A percentile compares a stretch with the other conserved stretches of the same genome.
These are phyloP conservation scores for Schizonepeta tenuifolia DNA, from an alignment of 257 asterid genomes.

Conservation along the genomic window DNA sequence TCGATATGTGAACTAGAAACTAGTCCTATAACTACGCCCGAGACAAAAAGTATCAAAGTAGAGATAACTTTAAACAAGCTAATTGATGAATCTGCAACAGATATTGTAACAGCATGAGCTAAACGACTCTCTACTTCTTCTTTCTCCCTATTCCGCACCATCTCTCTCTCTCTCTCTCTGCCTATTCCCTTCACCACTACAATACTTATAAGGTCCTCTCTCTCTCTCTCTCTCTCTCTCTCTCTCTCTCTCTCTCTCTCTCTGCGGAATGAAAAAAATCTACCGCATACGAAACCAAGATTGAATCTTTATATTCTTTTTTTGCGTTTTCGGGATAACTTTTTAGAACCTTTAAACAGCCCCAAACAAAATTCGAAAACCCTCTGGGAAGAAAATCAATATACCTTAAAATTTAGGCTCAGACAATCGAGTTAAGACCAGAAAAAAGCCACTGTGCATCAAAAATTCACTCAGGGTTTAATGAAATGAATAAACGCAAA, in stretches of 20 bases:
- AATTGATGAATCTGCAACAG: conserved; percentile 61
- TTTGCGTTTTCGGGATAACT: conserved; percentile 1
- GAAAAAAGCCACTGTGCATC: conserved; percentile 23
- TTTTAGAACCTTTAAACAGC: conserved; percentile 30
- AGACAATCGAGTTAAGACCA: conserved; percentile 12
- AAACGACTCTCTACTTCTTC: conserved; percentile 55
- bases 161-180: conserved; percentile 21
- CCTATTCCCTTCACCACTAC: not conserved
- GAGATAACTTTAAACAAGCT: conserved; percentile 61
- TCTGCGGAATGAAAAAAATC: conserved; percentile 14
- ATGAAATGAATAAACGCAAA: not conserved
- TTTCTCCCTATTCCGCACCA: conserved; percentile 66
- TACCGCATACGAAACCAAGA: conserved; percentile 31
- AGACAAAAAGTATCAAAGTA: conserved; percentile 67
- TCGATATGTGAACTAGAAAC: conserved; percentile 81
- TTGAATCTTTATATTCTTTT: conserved; percentile 15
- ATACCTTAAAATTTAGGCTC: conserved; percentile 10
- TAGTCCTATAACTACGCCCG: conserved; percentile 87
- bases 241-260: conserved; percentile 13
- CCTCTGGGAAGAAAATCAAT: conserved; percentile 15
- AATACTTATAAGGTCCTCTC: not conserved
- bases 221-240: conserved; percentile 8
- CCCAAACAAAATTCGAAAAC: conserved; percentile 26
- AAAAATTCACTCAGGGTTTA: conserved; percentile 6
- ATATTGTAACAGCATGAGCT: conserved; percentile 28